Percentiles rank a stretch among this genome's conserved stretches.
phyloP scores from a whole-genome alignment of 306 rosid genomes.

The Argentina anserina region DNA sequence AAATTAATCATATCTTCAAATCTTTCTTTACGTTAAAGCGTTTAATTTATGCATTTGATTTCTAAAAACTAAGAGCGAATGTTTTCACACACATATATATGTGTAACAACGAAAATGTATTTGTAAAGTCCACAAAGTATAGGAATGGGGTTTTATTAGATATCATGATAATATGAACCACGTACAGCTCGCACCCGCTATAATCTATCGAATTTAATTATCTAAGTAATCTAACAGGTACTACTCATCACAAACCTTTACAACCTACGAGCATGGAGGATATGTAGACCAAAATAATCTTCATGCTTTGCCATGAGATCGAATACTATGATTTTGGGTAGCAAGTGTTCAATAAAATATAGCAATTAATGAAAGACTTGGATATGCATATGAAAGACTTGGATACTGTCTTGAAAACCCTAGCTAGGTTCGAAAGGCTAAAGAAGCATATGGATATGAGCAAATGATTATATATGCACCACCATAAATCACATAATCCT shows the following conservation, averaged over 20 bases:
- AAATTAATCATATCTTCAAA: not conserved
- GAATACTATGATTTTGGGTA: constrained; percentile 12
- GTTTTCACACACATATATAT: too few relatives aligned
- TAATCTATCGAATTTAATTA: too few relatives aligned
- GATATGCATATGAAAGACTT: constrained; percentile 23
- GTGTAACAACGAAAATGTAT: too few relatives aligned
- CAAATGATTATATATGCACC: constrained; percentile 48
- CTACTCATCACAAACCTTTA: not conserved
- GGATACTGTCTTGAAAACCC: constrained; percentile 35
- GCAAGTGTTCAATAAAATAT: not conserved
- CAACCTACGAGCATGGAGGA: constrained; percentile 1
- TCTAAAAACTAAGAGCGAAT: too few relatives aligned
- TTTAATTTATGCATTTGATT: not conserved
- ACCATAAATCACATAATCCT: constrained; percentile 19
- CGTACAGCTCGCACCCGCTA: too few relatives aligned
- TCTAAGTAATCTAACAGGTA: not conserved
- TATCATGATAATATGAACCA: too few relatives aligned
- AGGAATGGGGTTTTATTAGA: too few relatives aligned
- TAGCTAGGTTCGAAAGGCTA: constrained; percentile 29
- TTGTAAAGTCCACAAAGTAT: too few relatives aligned
- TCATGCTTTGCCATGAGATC: constrained; percentile 22
- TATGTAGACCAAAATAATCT: constrained; percentile 10
- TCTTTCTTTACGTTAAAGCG: not conserved
- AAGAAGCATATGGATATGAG: constrained; percentile 38
- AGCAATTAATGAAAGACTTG: constrained; percentile 20